phyloP scores from a whole-genome alignment of 2,329 filamentous ascomycete species.

The Monosporascus sp. region DNA sequence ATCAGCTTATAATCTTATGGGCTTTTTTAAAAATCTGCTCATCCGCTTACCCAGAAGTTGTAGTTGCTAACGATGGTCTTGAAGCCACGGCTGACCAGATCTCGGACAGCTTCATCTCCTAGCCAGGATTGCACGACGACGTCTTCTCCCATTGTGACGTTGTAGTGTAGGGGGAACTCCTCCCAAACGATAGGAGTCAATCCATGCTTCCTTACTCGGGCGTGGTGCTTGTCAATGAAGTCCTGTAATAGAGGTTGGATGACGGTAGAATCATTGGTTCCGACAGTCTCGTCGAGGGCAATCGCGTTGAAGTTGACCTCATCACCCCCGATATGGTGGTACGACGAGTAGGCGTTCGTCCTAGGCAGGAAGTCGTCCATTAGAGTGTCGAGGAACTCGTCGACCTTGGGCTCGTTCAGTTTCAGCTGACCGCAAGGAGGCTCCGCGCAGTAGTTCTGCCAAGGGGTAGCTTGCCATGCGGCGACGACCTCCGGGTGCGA shows the following conservation, averaged over 20 bases:
- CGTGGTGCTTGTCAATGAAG: constrained; percentile 68
- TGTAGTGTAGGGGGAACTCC: constrained; percentile 76
- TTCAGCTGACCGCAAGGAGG: constrained; percentile 67
- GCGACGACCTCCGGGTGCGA: constrained; percentile 68
- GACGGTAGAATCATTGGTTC: constrained; percentile 58
- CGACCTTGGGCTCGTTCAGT: constrained; percentile 66
- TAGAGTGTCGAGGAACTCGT: constrained; percentile 65
- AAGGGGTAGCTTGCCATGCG: constrained; percentile 54
- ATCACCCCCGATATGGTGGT: constrained; percentile 86
- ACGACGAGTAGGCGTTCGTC: constrained; percentile 59
- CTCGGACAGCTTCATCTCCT: constrained; percentile 54
- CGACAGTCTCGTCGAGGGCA: constrained; percentile 65
- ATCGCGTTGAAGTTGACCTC: constrained; percentile 78
- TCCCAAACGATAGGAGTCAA: constrained; percentile 81
- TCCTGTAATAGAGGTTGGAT: constrained; percentile 72
- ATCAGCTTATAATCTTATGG: constrained; percentile 9
- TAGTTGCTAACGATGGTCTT: constrained; percentile 72
- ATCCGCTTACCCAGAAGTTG: constrained; percentile 62
- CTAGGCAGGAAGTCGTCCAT: constrained; percentile 74
- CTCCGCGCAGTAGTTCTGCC: constrained; percentile 55
- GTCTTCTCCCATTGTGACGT: constrained; percentile 64
- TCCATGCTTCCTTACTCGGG: constrained; percentile 55
- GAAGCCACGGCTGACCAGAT: constrained; percentile 58
- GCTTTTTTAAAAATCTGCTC: too few relatives aligned
- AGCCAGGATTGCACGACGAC: constrained; percentile 78